A percentile compares a stretch with the other conserved stretches of the same genome.
Conservation (phyloP, 164 flowering plant species). For the Magnolia kwangsiensis region DNA sequence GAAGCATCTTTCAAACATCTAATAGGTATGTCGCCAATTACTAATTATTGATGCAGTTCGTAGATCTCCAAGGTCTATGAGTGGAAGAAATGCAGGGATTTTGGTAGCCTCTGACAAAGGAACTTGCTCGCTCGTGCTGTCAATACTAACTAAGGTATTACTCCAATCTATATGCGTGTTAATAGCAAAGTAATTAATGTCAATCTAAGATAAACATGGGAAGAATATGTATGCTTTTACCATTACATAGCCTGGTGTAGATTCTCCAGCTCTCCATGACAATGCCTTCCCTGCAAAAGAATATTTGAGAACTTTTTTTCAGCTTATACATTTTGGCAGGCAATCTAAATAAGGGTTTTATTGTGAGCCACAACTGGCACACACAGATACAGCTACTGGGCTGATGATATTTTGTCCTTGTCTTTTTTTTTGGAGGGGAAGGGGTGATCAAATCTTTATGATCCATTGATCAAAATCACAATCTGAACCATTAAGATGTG, state of each 20-base stretch:
- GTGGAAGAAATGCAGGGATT: slow-evolving; percentile 8
- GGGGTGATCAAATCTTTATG: too few species aligned
- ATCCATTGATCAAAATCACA: too few species aligned
- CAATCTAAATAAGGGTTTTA: too few species aligned
- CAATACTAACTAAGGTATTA: slow-evolving; percentile 60
- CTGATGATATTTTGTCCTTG: too few species aligned
- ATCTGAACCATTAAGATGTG: too few species aligned
- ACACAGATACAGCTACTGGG: too few species aligned
- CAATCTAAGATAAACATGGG: not conserved
- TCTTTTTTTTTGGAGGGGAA: too few species aligned
- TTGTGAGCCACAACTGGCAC: too few species aligned
- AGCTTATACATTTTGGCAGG: not conserved
- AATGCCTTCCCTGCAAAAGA: slow-evolving; percentile 48
- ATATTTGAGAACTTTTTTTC: not conserved
- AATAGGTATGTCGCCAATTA: not conserved
- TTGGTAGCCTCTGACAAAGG: slow-evolving; percentile 33
- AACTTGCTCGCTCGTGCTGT: slow-evolving; percentile 54
- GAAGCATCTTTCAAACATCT: too few species aligned
- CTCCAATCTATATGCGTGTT: slow-evolving; percentile 51
- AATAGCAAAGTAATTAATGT: too few species aligned
- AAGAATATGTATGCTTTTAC: slow-evolving; percentile 25
- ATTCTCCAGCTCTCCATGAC: slow-evolving; percentile 55
- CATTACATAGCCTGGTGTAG: slow-evolving; percentile 40
- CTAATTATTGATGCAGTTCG: not conserved
- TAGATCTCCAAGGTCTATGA: not conserved